Conservation (phyloP, 495 filamentous ascomycete species). For the Neurospora sp. region DNA sequence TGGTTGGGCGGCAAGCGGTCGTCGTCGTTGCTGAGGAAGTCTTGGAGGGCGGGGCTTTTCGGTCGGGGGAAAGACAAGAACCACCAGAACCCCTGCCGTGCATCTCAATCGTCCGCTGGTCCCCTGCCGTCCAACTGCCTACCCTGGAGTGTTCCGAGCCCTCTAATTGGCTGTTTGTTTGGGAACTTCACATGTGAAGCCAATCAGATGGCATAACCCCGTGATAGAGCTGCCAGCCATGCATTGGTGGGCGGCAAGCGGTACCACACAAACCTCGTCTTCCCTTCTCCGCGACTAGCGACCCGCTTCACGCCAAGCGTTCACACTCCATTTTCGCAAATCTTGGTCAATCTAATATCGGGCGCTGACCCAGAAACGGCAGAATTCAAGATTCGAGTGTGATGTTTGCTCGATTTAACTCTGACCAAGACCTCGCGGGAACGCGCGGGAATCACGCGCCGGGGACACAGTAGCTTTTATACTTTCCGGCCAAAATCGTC, state of each 20-base stretch:
- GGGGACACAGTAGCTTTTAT: not conserved
- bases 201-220: constrained; percentile 18
- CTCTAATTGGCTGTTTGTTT: constrained; percentile 9
- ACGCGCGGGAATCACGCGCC: not conserved
- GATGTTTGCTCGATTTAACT: not conserved
- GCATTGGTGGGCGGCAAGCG: constrained; percentile 28
- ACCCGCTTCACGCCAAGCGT: not conserved
- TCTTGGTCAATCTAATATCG: not conserved
- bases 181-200: constrained; percentile 8
- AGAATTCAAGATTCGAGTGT: not conserved
- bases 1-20: constrained; percentile 23
- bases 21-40: not conserved
- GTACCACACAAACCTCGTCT: constrained; percentile 12
- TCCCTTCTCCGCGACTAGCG: constrained; percentile 1
- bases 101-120: not conserved
- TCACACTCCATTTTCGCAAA: not conserved
- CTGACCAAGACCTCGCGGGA: not conserved
- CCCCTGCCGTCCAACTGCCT: constrained; percentile 13
- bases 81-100: not conserved
- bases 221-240: constrained; percentile 27
- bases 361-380: not conserved
- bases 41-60: not conserved
- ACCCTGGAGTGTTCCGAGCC: constrained; percentile 11
- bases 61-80: not conserved
- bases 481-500: not conserved